Conservation (phyloP, 2,329 filamentous ascomycete species). For the Colletotrichum shisoi region DNA sequence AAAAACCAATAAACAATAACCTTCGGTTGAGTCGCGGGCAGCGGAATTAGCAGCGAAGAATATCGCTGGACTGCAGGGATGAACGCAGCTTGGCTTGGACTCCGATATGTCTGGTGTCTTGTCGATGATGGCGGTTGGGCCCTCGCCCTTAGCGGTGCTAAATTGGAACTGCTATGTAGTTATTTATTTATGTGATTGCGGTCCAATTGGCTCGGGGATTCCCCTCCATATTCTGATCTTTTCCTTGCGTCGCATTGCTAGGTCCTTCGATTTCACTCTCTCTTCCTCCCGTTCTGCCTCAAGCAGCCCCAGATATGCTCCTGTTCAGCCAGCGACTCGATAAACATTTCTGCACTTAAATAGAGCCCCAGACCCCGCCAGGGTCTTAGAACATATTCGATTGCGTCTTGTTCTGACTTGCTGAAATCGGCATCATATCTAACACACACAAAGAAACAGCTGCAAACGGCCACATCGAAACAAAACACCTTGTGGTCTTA, state of each 20-base stretch:
- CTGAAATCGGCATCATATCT: background rate
- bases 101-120: too few species aligned
- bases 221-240: background rate
- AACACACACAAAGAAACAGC: background rate
- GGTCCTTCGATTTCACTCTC: too few species aligned
- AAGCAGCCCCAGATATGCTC: background rate
- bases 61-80: constrained; percentile 16
- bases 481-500: background rate
- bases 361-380: constrained; percentile 3
- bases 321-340: background rate
- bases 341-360: background rate
- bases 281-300: background rate
- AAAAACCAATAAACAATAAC: too few species aligned
- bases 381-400: constrained; percentile 2
- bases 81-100: constrained; percentile 1
- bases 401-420: background rate
- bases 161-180: constrained; percentile 13
- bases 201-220: background rate
- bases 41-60: background rate
- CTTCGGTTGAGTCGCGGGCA: background rate
- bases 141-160: background rate
- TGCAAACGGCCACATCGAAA: constrained; percentile 7
- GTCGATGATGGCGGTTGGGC: constrained; percentile 14
- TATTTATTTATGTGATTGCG: background rate
- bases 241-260: background rate